Base-by-base conservation (phyloP, 345 rosid genomes). In the Lumnitzera racemosa region DNA sequence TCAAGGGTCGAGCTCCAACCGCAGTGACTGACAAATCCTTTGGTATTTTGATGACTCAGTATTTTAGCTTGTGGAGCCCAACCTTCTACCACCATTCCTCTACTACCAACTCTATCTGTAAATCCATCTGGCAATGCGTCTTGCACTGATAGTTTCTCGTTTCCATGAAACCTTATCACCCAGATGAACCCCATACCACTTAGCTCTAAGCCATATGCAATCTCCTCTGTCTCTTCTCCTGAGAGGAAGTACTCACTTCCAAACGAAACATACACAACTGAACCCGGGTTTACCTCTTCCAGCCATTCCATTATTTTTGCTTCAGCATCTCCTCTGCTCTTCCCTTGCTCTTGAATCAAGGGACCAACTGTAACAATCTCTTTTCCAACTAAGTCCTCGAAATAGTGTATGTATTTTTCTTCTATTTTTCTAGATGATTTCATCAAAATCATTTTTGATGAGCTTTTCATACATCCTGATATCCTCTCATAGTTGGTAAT, bases 1-100 rank as follows among this genome's bases (percentile, higher is more conserved):
- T 79, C 77, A 49, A 72, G 56, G 14, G 64, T 29, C 1, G 80
- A 79, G 27, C 72, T 65, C 80, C 83, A 78, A 10, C 83, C 76
- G 50, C 74, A 74, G 15, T 74, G 79, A n/a, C 78, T 71, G 74
- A 78, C 61, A 65, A 78, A 72, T 49, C 75, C 81, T 14, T 68
- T 74, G 13, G 56, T 60, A 50, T 70, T 71, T 10, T 46, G 13
- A 59, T 73, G 61, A 13, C 15, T 15, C 10, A 79, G 52, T 8
- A 79, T 70, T 46, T 57, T 58, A 13, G 61, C 64, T 52, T 79
- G 78, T 7, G 83, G 78, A 16, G 71, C 75, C 80, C 80, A 70
- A 8, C 61, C 69, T 7, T 68, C 76, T 24, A 73, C 60, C 24
- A 76, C 61, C 49, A 65, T 1, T 4, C 81, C 81, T 49, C 64